These are phyloP conservation scores for Aspergillus ustus DNA, from an alignment of 2,329 filamentous ascomycete genomes.

Conservation along the genomic window DNA sequence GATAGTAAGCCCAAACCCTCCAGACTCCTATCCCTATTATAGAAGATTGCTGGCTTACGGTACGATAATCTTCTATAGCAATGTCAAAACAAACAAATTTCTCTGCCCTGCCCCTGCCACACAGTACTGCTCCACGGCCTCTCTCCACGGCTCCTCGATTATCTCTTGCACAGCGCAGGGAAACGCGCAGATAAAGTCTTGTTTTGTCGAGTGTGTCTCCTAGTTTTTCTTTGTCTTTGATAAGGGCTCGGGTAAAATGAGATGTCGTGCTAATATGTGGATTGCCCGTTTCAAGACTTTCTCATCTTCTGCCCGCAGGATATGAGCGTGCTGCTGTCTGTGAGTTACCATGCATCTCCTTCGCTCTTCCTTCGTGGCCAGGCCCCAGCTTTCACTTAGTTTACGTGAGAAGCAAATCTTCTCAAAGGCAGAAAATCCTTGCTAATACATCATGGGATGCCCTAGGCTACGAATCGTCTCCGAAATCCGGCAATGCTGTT, in stretches of 20 bases:
- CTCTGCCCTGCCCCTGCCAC: constrained; percentile 24
- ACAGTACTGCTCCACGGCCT: constrained; percentile 25
- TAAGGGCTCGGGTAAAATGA: too few relatives aligned
- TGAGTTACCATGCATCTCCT: constrained; percentile 3
- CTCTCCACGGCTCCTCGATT: constrained; percentile 22
- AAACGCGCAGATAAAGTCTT: constrained; percentile 23
- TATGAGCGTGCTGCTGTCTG: constrained; percentile 24
- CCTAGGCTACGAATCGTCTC: constrained; percentile 23
- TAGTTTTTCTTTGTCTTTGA: background rate
- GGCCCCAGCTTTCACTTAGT: too few relatives aligned
- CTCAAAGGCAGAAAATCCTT: too few relatives aligned
- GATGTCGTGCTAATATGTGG: background rate
- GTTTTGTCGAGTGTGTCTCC: constrained; percentile 25
- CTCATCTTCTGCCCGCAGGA: constrained; percentile 20
- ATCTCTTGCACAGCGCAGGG: constrained; percentile 22
- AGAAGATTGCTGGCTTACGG: background rate
- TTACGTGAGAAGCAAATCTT: too few relatives aligned
- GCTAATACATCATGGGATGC: too few relatives aligned
- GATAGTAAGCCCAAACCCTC: constrained; percentile 13
- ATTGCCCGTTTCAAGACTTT: constrained; percentile 14
- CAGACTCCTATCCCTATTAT: background rate
- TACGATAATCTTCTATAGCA: constrained; percentile 13
- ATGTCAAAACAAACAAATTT: constrained; percentile 24
- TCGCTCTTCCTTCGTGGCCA: too few relatives aligned
- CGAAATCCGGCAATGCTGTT: constrained; percentile 25